A percentile compares a stretch with the other conserved stretches of the same genome.
These are phyloP conservation scores for Acephala macrosclerotiorum DNA, from an alignment of 2,329 filamentous ascomycete genomes.

Conservation along the genomic window DNA sequence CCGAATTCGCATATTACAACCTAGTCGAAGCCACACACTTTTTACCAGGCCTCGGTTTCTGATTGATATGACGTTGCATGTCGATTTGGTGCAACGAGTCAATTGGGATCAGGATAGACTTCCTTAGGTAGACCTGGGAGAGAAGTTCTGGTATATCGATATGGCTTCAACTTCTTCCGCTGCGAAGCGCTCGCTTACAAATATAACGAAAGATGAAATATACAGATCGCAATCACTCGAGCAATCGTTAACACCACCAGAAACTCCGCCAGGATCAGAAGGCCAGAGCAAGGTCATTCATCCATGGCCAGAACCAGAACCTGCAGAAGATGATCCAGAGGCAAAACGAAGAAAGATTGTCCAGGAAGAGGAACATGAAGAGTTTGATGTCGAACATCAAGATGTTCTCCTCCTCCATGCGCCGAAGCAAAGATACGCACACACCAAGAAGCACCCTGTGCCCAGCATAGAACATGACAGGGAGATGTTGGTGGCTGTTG, in stretches of 20 bases:
- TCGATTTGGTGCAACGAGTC: neutral
- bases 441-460: slow-evolving; percentile 53
- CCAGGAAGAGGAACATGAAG: slow-evolving; percentile 21
- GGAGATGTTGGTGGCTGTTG: slow-evolving; percentile 68
- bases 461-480: slow-evolving; percentile 60
- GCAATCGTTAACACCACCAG: slow-evolving; percentile 32
- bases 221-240: slow-evolving; percentile 34
- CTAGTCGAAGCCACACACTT: neutral
- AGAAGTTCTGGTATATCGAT: neutral
- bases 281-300: slow-evolving; percentile 27
- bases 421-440: slow-evolving; percentile 56
- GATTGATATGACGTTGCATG: neutral
- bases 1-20: neutral
- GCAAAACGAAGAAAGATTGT: slow-evolving; percentile 22
- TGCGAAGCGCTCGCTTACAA: slow-evolving; percentile 1
- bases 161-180: neutral
- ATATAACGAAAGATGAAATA: slow-evolving; percentile 15
- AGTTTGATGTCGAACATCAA: slow-evolving; percentile 44
- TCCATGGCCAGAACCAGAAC: slow-evolving; percentile 38
- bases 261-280: slow-evolving; percentile 31
- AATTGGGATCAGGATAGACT: neutral
- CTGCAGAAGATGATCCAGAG: slow-evolving; percentile 21
- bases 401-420: slow-evolving; percentile 58
- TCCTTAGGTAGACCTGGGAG: neutral
- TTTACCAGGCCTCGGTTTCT: neutral